Evolutionary conservation across 208 protist genomes (phyloP), one percentile per base, ranked within the genome.

Genomic region (Crithidia expoeki): DNA sequence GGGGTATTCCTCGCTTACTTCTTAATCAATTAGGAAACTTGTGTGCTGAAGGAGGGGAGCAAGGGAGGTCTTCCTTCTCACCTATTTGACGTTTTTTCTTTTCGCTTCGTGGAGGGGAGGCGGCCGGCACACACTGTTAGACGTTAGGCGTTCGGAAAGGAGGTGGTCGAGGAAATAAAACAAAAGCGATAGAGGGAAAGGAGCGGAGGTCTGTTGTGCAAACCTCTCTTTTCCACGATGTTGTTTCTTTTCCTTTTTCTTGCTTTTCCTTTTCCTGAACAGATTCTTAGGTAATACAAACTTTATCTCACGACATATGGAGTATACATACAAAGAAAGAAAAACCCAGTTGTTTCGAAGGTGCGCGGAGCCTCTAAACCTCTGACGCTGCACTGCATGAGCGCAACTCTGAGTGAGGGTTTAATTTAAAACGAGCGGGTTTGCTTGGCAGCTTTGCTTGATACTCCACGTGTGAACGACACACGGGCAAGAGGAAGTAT

Each of bases 21-120:
- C 49, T 67, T 67, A 67, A 67, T 25, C 61, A 57, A 67, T 67
- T 67, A 67, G 61, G 61, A 67, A 67, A 67, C 61, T 14, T 42
- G 33, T 64, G 55, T 28, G 66, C 55, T 47, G 28, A 53, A 33
- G 52, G 53, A 27, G 47, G 10, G 21, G 30, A n/a, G 16, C 42
- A 17, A n/a, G 16, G n/a, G n/a, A 16, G 52, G 28, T 38, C 42
- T 52, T n/a, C 21, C 2, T 57, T 40, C 23, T 21, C 46, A 55
- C 33, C 34, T 53, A 23, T 23, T 62, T 38, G 25, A 38, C 27
- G n/a, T 33, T 5, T 5, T 38, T 73, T 58, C 47, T 46, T 69
- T 17, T 21, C 47, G 57, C 23, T 59, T 67, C 62, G 16, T 64
- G n/a, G 14, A 46, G 36, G 14, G 58, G 17, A 27, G 28, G 32